These are phyloP conservation scores for Postia placenta DNA, from an alignment of 768 basidiomycete genomes.

Conservation along the genomic window DNA sequence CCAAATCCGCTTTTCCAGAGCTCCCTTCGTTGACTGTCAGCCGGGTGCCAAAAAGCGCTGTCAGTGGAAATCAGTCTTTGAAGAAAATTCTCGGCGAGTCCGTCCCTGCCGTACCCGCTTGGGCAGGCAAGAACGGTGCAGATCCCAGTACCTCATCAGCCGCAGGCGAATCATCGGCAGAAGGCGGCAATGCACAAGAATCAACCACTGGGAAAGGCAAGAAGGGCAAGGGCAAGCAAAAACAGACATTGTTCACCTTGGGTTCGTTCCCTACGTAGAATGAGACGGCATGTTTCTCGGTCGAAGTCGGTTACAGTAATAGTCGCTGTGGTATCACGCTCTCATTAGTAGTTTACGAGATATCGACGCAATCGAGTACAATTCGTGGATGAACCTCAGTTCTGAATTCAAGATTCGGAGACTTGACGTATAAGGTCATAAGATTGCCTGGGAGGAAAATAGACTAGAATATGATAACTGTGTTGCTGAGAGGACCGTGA, in stretches of 20 bases:
- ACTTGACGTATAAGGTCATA: too few species aligned
- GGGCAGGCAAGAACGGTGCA: slow-evolving; percentile 16
- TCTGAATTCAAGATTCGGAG: too few species aligned
- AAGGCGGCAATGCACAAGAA: slow-evolving; percentile 11
- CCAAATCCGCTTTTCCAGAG: slow-evolving; percentile 60
- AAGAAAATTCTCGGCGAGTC: slow-evolving; percentile 58
- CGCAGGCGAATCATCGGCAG: slow-evolving; percentile 3
- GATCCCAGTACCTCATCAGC: slow-evolving; percentile 1
- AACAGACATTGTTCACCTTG: slow-evolving; percentile 75
- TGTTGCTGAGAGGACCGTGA: too few species aligned
- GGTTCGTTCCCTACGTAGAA: slow-evolving; percentile 40
- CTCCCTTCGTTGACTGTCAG: slow-evolving; percentile 43
- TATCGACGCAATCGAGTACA: too few species aligned
- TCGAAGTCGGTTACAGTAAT: neutral
- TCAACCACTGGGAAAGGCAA: slow-evolving; percentile 41
- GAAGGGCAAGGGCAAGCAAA: slow-evolving; percentile 79
- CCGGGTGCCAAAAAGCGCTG: slow-evolving; percentile 35
- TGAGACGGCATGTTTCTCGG: neutral
- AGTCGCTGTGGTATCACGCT: neutral
- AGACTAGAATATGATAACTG: too few species aligned
- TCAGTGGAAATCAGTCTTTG: slow-evolving; percentile 62
- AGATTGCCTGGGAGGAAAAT: too few species aligned
- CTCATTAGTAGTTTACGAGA: too few species aligned
- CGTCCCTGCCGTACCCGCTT: slow-evolving; percentile 27
- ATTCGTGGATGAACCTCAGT: too few species aligned